Evolutionary conservation across 805 yeast species (phyloP).

Genomic region (Isabelozyma pseudorhagii): DNA sequence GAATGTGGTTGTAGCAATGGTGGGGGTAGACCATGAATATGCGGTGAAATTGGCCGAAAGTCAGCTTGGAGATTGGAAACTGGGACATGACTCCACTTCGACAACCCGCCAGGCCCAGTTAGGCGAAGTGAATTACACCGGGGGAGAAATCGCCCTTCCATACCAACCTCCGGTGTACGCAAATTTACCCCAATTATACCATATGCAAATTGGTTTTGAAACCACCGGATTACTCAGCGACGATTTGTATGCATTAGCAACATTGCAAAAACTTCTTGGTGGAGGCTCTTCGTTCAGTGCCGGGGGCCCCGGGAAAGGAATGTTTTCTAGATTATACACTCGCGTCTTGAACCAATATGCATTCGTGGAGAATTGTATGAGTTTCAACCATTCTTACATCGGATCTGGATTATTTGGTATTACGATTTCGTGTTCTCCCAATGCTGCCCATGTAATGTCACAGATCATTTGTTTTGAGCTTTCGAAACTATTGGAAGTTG

Average conservation of each 20-base stretch:
- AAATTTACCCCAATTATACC: conserved; percentile 74
- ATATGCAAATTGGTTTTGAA: conserved; percentile 84
- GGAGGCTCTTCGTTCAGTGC: conserved; percentile 98
- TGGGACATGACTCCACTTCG: background rate
- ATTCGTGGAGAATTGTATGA: conserved; percentile 81
- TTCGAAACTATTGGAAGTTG: conserved; percentile 30
- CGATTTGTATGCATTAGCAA: conserved; percentile 87
- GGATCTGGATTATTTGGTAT: conserved; percentile 93
- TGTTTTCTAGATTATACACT: conserved; percentile 92
- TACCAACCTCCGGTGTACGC: conserved; percentile 36
- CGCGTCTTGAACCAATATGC: conserved; percentile 89
- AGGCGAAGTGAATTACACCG: conserved; percentile 61
- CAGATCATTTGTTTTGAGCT: conserved; percentile 62
- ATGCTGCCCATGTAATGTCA: conserved; percentile 79
- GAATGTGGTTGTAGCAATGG: conserved; percentile 78
- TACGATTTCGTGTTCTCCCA: conserved; percentile 78
- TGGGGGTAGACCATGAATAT: conserved; percentile 71
- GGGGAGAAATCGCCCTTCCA: conserved; percentile 43
- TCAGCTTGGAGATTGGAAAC: conserved; percentile 60
- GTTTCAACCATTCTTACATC: conserved; percentile 86
- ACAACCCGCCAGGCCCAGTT: conserved; percentile 21
- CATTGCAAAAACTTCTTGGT: conserved; percentile 85
- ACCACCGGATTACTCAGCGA: conserved; percentile 80
- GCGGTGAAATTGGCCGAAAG: conserved; percentile 64
- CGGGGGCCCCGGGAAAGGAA: conserved; percentile 99